These are phyloP conservation scores for Cardamine resedifolia DNA, from an alignment of 345 rosid species.

Conservation along the genomic window DNA sequence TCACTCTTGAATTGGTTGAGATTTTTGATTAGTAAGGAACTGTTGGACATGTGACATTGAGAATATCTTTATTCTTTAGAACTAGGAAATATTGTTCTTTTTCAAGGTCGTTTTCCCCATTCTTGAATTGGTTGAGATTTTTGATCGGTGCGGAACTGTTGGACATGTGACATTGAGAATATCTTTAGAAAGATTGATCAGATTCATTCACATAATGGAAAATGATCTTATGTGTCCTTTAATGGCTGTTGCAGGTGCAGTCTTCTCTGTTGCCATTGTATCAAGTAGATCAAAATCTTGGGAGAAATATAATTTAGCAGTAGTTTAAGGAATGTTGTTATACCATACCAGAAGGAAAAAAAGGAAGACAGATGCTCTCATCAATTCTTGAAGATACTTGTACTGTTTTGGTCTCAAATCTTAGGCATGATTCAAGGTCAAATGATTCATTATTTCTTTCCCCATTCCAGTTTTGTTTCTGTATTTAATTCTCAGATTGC, in stretches of 20 bases:
- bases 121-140: not conserved
- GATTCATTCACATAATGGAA: not conserved
- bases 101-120: not conserved
- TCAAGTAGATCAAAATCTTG: constrained; percentile 32
- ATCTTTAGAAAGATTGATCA: not conserved
- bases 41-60: not conserved
- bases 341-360: constrained; percentile 25
- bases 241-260: constrained; percentile 18
- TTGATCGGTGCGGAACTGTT: not conserved
- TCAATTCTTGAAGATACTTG: constrained; percentile 36
- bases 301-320: constrained; percentile 27
- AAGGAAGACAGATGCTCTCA: constrained; percentile 21
- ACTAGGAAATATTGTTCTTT: not conserved
- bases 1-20: constrained; percentile 4
- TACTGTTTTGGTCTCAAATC: constrained; percentile 29
- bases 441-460: constrained; percentile 19
- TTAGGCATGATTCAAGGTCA: constrained; percentile 20
- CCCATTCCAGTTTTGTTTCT: constrained; percentile 26
- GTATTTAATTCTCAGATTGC: constrained; percentile 8
- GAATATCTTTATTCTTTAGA: not conserved
- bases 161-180: not conserved
- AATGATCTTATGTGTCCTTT: constrained; percentile 5
- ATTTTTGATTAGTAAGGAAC: not conserved
- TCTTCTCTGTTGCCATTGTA: constrained; percentile 21
- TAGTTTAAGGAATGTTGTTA: constrained; percentile 25